Percentiles rank a stretch among this genome's conserved stretches.
These are phyloP conservation scores for Pythium insidiosum DNA, from an alignment of 352 stramenopile genomes.

Conservation along the genomic window DNA sequence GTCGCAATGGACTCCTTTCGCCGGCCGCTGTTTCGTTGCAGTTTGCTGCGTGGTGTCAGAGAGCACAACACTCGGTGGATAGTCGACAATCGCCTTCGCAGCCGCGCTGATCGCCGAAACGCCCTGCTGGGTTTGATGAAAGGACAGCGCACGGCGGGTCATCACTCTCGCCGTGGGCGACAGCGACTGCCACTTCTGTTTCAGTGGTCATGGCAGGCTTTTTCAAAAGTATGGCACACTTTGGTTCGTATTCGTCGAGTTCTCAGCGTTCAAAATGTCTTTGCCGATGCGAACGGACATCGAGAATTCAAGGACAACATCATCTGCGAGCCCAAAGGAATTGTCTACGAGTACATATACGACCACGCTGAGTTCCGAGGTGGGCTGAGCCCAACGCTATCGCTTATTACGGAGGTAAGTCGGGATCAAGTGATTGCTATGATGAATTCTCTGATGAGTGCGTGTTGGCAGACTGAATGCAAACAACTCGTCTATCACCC, in stretches of 20 bases:
- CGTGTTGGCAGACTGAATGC: conserved; percentile 45
- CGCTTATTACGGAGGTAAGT: conserved; percentile 51
- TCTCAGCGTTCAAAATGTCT: conserved; percentile 65
- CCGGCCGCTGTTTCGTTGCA: conserved; percentile 62
- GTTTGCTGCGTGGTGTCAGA: conserved; percentile 32
- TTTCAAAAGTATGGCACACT: conserved; percentile 49
- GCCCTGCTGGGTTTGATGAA: conserved; percentile 53
- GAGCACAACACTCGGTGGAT: conserved; percentile 63
- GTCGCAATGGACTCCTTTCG: conserved; percentile 69
- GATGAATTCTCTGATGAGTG: background rate
- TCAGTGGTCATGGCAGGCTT: conserved; percentile 21
- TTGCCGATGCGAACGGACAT: conserved; percentile 29
- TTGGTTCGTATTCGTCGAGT: conserved; percentile 28
- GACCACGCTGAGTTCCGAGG: conserved; percentile 64
- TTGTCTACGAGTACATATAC: conserved; percentile 81
- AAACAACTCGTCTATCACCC: conserved; percentile 73
- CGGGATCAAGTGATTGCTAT: background rate
- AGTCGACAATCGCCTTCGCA: conserved; percentile 35
- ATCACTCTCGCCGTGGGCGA: conserved; percentile 11
- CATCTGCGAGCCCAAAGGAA: conserved; percentile 71
- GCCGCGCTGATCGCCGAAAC: conserved; percentile 26
- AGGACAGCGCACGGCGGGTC: conserved; percentile 18
- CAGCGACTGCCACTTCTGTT: conserved; percentile 17
- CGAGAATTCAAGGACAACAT: conserved; percentile 39
- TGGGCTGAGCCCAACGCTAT: conserved; percentile 44